These are phyloP conservation scores for Malus asiatica DNA, from an alignment of 306 rosid genomes.

Conservation along the genomic window DNA sequence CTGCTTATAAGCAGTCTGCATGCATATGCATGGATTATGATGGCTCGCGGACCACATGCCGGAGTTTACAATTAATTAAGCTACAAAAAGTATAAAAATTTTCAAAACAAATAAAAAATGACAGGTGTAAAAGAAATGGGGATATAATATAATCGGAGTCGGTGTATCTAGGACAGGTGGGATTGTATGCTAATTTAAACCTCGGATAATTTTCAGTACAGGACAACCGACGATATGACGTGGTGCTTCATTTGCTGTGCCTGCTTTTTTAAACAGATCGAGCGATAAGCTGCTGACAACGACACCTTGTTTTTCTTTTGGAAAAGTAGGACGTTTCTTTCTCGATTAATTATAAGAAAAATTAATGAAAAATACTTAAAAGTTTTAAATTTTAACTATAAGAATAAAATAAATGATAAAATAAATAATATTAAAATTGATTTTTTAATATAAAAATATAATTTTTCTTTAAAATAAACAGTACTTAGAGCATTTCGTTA, in stretches of 20 bases:
- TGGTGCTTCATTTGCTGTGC: too few relatives aligned
- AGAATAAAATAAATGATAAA: too few relatives aligned
- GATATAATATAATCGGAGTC: background rate
- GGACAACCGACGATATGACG: background rate
- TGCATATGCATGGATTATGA: background rate
- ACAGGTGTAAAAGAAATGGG: background rate
- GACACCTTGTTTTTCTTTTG: background rate
- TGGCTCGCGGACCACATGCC: slow-evolving; percentile 2
- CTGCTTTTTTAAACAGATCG: slow-evolving; percentile 8
- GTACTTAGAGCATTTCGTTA: rapidly evolving
- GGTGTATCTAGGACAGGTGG: background rate
- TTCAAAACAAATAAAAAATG: background rate
- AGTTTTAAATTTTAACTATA: too few relatives aligned
- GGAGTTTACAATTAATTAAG: background rate
- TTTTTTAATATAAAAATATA: too few relatives aligned
- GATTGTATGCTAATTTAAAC: slow-evolving; percentile 17
- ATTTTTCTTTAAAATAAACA: too few relatives aligned
- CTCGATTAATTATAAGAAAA: too few relatives aligned
- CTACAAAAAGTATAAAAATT: background rate
- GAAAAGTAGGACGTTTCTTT: background rate
- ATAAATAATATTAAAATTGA: rapidly evolving
- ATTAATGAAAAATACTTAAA: too few relatives aligned
- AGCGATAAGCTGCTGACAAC: slow-evolving; percentile 22
- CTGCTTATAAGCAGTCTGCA: background rate
- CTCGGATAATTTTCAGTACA: slow-evolving; percentile 15